Percentiles rank a stretch among this genome's conserved stretches.
Conservation (phyloP, 441 rosid genomes). For the Raphanus hybrid region DNA sequence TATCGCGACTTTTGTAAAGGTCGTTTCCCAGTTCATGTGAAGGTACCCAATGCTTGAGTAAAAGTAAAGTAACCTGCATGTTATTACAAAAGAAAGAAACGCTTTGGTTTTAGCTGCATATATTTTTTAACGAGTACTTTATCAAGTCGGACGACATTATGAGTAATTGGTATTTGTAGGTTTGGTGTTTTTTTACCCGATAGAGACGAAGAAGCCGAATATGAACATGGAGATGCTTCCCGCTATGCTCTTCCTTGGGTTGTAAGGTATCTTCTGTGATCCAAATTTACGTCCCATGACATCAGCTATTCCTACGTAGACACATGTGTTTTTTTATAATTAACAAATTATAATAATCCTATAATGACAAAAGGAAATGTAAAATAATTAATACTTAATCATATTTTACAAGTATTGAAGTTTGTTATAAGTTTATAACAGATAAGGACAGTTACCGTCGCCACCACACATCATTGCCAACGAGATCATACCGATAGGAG, state of each 20-base stretch:
- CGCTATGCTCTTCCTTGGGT: constrained; percentile 75
- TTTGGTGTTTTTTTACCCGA: constrained; percentile 47
- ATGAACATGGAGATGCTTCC: constrained; percentile 88
- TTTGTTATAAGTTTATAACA: not conserved
- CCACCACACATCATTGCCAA: constrained; percentile 95
- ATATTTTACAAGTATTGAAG: not conserved
- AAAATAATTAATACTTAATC: too few species aligned
- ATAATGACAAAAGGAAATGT: too few species aligned
- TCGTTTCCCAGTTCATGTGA: constrained; percentile 51
- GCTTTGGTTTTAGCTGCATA: too few species aligned
- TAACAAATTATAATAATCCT: too few species aligned
- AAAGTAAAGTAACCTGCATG: constrained; percentile 66
- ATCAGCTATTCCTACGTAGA: constrained; percentile 73
- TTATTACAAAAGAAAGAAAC: not conserved
- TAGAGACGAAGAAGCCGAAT: constrained; percentile 67
- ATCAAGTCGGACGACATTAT: not conserved
- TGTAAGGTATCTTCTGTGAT: constrained; percentile 70
- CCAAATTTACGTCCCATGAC: constrained; percentile 86
- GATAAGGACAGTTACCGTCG: constrained; percentile 58
- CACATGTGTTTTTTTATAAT: too few species aligned
- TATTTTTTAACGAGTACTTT: not conserved
- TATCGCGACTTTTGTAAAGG: constrained; percentile 52
- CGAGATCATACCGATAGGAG: constrained; percentile 77
- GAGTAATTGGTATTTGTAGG: not conserved
- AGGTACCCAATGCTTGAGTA: constrained; percentile 58